Conservation (phyloP, 768 basidiomycete species). For the Boletus huronensis region DNA sequence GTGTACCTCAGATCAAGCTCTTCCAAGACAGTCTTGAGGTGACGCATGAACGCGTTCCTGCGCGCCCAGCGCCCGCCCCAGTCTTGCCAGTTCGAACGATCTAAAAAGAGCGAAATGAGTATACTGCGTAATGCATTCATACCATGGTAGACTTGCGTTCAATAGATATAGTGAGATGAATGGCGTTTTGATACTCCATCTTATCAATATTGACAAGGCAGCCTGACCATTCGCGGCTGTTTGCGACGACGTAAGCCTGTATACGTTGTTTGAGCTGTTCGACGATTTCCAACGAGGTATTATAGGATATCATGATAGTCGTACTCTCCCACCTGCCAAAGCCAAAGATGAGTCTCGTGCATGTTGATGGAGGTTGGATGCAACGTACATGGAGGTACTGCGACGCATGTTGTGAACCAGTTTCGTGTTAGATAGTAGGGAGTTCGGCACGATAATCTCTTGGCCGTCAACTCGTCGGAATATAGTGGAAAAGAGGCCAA, state of each 20-base stretch:
- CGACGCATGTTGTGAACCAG: constrained; percentile 77
- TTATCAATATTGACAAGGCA: constrained; percentile 67
- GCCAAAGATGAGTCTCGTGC: constrained; percentile 4
- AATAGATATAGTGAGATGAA: constrained; percentile 61
- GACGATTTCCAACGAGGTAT: constrained; percentile 66
- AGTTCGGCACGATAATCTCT: constrained; percentile 76
- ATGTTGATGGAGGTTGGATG: background rate
- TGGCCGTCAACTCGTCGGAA: constrained; percentile 81
- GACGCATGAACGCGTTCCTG: constrained; percentile 71
- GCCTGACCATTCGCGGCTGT: constrained; percentile 72
- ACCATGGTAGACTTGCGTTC: constrained; percentile 52
- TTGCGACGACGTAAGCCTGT: constrained; percentile 54
- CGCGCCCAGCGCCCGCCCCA: constrained; percentile 80
- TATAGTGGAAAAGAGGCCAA: constrained; percentile 75
- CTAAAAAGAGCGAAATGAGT: constrained; percentile 31
- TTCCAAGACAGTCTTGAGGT: constrained; percentile 66
- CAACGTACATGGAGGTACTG: constrained; percentile 64
- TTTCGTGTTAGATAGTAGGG: constrained; percentile 65
- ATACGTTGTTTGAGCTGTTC: constrained; percentile 63
- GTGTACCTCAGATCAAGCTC: constrained; percentile 71
- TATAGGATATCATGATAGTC: constrained; percentile 59
- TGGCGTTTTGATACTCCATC: constrained; percentile 75
- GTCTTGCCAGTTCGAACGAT: constrained; percentile 83
- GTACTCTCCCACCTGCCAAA: constrained; percentile 62
- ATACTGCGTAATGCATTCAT: background rate